Evolutionary conservation across 495 filamentous ascomycete genomes (phyloP).

Genomic region (Letharia columbiana): DNA sequence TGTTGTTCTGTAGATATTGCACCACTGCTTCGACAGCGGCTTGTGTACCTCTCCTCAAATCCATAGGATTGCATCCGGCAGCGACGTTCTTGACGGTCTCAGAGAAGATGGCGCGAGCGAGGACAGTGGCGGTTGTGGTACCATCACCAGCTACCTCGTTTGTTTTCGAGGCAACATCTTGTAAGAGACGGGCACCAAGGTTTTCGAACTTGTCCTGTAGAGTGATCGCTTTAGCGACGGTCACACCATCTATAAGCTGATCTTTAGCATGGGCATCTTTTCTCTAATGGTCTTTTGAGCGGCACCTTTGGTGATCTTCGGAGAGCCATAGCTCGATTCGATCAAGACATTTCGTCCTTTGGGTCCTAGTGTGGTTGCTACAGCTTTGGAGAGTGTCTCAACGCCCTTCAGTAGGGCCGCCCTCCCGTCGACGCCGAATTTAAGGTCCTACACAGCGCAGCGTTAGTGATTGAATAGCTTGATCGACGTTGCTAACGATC

Average conservation of each 20-base stretch:
- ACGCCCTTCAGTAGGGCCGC: constrained; percentile 86
- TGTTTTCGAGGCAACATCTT: constrained; percentile 98
- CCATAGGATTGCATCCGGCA: constrained; percentile 99
- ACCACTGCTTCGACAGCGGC: constrained; percentile 92
- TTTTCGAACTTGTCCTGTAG: constrained; percentile 99
- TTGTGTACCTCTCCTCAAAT: constrained; percentile 91
- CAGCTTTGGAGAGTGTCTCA: constrained; percentile 91
- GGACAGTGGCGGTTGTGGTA: constrained; percentile 94
- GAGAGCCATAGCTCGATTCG: constrained; percentile 93
- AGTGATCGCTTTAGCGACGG: constrained; percentile 82
- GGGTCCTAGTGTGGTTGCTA: constrained; percentile 91
- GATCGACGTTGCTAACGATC: background rate
- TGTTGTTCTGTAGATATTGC: constrained; percentile 85
- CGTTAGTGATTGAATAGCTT: background rate
- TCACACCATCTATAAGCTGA: constrained; percentile 68
- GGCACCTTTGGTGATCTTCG: constrained; percentile 98
- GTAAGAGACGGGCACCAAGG: constrained; percentile 88
- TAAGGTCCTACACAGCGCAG: constrained; percentile 62
- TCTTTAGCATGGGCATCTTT: constrained; percentile 28
- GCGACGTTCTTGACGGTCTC: constrained; percentile 99
- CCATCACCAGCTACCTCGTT: constrained; percentile 98
- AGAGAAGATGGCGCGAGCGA: constrained; percentile 97
- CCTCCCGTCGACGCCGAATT: constrained; percentile 93
- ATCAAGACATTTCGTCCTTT: constrained; percentile 98
- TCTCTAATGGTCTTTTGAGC: constrained; percentile 5